These are phyloP conservation scores for Fraxinus anomala DNA, from an alignment of 257 asterid genomes.

Conservation along the genomic window DNA sequence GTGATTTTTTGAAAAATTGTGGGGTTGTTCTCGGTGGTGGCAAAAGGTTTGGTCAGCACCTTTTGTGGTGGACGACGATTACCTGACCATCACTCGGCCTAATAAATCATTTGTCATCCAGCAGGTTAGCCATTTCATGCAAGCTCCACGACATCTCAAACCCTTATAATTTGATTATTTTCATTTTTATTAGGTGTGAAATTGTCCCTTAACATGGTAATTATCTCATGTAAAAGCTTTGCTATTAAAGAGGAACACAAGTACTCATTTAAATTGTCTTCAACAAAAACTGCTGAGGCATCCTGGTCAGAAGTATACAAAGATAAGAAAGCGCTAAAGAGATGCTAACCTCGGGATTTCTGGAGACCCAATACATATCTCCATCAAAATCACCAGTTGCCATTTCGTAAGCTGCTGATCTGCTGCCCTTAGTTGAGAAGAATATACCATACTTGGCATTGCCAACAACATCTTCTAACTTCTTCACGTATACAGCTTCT, in stretches of 20 bases:
- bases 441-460: constrained; percentile 81
- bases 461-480: constrained; percentile 66
- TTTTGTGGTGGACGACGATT: too few species aligned
- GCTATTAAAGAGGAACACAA: neutral
- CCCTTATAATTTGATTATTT: too few species aligned
- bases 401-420: constrained; percentile 80
- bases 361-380: constrained; percentile 80
- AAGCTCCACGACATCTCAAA: too few species aligned
- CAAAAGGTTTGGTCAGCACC: too few species aligned
- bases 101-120: too few species aligned
- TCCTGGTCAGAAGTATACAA: neutral
- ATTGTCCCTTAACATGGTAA: neutral
- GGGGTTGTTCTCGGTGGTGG: too few species aligned
- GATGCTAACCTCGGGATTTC: constrained; percentile 71
- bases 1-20: too few species aligned
- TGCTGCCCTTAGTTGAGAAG: constrained; percentile 74
- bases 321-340: constrained; percentile 4
- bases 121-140: too few species aligned
- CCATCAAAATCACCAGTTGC: constrained; percentile 96
- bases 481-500: constrained; percentile 63
- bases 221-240: neutral
- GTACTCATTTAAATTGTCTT: neutral
- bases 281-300: neutral
- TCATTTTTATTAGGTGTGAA: too few species aligned
- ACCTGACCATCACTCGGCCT: too few species aligned